These are phyloP conservation scores for Clarkia xantiana DNA, from an alignment of 345 rosid genomes.

Conservation along the genomic window DNA sequence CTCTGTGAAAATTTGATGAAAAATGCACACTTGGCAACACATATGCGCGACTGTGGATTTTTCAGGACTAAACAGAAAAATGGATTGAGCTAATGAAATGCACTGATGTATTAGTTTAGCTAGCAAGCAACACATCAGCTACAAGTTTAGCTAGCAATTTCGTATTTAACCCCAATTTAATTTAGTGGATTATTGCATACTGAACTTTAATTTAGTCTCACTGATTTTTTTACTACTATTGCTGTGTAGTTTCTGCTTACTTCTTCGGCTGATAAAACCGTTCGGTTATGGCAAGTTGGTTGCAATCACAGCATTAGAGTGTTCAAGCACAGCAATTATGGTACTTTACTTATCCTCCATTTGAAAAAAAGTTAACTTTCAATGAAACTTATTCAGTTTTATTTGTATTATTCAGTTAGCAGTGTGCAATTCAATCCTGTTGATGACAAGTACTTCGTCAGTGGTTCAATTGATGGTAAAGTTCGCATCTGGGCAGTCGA, in stretches of 20 bases:
- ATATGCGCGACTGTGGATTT: too few species aligned
- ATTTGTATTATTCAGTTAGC: slow-evolving; percentile 39
- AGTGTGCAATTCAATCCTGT: slow-evolving; percentile 74
- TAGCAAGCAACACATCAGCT: too few species aligned
- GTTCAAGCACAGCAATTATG: slow-evolving; percentile 66
- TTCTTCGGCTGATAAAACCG: slow-evolving; percentile 62
- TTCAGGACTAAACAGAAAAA: too few species aligned
- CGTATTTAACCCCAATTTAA: neutral
- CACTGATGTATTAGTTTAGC: neutral
- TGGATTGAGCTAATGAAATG: neutral
- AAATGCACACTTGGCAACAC: too few species aligned
- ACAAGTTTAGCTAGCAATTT: too few species aligned
- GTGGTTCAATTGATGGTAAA: slow-evolving; percentile 82
- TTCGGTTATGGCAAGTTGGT: slow-evolving; percentile 71
- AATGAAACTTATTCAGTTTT: neutral
- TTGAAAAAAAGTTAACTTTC: slow-evolving; percentile 1
- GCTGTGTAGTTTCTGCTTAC: slow-evolving; percentile 60
- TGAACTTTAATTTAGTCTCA: too few species aligned
- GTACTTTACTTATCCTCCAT: slow-evolving; percentile 18
- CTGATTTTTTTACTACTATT: slow-evolving; percentile 7
- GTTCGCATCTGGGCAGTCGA: slow-evolving; percentile 65
- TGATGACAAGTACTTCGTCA: slow-evolving; percentile 59
- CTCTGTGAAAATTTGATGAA: too few species aligned
- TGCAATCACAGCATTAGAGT: slow-evolving; percentile 38
- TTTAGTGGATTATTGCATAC: too few species aligned